A percentile compares a stretch with the other conserved stretches of the same genome.
Evolutionary conservation across 2,329 filamentous ascomycete species (phyloP).

Genomic region (Cladosporium halotolerans): DNA sequence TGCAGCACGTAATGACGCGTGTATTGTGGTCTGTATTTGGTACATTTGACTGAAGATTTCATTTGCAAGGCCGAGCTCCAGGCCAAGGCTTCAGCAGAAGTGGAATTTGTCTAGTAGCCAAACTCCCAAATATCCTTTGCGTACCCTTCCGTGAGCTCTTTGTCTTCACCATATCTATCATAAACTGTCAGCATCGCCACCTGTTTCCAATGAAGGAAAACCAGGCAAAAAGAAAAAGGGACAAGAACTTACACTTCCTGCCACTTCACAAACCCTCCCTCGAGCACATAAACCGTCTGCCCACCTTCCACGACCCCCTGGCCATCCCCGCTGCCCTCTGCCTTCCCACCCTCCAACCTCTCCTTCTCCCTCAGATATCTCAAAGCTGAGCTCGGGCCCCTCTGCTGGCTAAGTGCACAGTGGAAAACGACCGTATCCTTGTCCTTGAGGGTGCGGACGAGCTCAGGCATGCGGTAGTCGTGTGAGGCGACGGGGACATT

Average conservation of each 20-base stretch:
- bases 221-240: background rate
- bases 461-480: slow-evolving; percentile 70
- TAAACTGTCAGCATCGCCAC: slow-evolving; percentile 1
- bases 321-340: slow-evolving; percentile 10
- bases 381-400: slow-evolving; percentile 78
- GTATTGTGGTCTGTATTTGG: no score
- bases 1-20: no score
- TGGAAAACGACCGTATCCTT: slow-evolving; percentile 89
- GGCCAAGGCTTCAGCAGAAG: background rate
- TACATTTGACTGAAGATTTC: no score
- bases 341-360: slow-evolving; percentile 36
- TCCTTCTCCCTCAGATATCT: slow-evolving; percentile 69
- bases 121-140: slow-evolving; percentile 73
- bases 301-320: slow-evolving; percentile 30
- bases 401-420: slow-evolving; percentile 84
- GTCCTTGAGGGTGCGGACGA: slow-evolving; percentile 69
- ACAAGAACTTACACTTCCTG: slow-evolving; percentile 58
- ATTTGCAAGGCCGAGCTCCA: background rate
- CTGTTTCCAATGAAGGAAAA: background rate
- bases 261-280: slow-evolving; percentile 82
- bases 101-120: slow-evolving; percentile 6
- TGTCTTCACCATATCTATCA: slow-evolving; percentile 62
- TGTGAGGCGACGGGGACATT: slow-evolving; percentile 70
- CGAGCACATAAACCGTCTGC: slow-evolving; percentile 76
- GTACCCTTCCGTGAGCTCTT: slow-evolving; percentile 75